Conservation (phyloP, 179 eudicot species). For the Spinacia oleracea region DNA sequence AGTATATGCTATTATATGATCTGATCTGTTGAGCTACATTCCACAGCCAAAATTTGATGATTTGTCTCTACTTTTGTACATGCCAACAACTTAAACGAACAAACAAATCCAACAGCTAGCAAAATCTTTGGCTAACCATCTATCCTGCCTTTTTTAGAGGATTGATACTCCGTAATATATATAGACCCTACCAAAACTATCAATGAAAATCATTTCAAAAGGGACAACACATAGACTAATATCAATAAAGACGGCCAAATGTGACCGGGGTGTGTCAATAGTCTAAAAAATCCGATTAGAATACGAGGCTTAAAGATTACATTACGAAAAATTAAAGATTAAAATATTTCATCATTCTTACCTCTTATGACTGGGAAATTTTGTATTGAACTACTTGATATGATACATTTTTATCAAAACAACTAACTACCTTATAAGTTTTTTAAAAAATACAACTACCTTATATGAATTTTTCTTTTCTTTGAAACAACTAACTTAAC, state of each 20-base stretch:
- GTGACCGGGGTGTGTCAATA: too few relatives aligned
- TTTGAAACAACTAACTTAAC: too few relatives aligned
- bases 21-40: background rate
- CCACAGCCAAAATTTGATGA: background rate
- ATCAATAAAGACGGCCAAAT: background rate
- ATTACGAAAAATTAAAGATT: too few relatives aligned
- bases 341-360: too few relatives aligned
- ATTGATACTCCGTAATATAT: background rate
- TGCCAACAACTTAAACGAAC: conserved; percentile 6
- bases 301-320: too few relatives aligned
- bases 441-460: too few relatives aligned
- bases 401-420: too few relatives aligned
- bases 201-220: background rate
- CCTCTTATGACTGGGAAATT: too few relatives aligned
- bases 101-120: background rate
- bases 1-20: background rate
- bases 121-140: conserved; percentile 13
- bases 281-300: too few relatives aligned
- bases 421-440: too few relatives aligned
- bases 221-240: background rate
- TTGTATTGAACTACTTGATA: too few relatives aligned
- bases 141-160: background rate
- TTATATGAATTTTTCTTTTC: too few relatives aligned
- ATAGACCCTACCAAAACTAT: background rate
- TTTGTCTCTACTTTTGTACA: conserved; percentile 11